Conservation (phyloP, 805 yeast genomes). For the Lachancea meyersii region DNA sequence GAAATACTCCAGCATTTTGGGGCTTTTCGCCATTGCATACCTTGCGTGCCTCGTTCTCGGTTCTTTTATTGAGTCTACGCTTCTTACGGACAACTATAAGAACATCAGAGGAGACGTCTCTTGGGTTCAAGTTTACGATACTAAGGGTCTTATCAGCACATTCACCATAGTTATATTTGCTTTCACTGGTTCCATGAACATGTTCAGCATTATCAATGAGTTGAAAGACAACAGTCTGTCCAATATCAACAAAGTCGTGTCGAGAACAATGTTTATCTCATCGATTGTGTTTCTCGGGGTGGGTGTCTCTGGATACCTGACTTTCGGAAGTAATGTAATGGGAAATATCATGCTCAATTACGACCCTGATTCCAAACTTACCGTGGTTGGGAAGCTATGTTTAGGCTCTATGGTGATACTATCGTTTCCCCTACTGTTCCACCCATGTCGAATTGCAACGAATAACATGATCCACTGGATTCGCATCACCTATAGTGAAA, state of each 20-base stretch:
- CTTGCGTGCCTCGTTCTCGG: conserved; percentile 49
- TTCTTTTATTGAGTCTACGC: conserved; percentile 40
- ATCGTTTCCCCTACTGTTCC: conserved; percentile 73
- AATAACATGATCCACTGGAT: conserved; percentile 58
- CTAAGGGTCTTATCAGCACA: conserved; percentile 47
- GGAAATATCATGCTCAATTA: conserved; percentile 72
- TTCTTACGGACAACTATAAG: conserved; percentile 32
- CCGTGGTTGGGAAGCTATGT: conserved; percentile 51
- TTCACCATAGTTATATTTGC: conserved; percentile 75
- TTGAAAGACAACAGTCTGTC: conserved; percentile 47
- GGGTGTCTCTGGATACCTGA: conserved; percentile 63
- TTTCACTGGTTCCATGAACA: conserved; percentile 75
- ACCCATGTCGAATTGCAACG: conserved; percentile 69
- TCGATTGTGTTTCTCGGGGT: conserved; percentile 53
- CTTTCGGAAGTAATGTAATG: conserved; percentile 58
- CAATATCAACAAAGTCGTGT: conserved; percentile 42
- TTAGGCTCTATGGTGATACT: conserved; percentile 68
- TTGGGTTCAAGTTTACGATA: conserved; percentile 38
- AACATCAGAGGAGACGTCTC: conserved; percentile 40
- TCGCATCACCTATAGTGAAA: conserved; percentile 17
- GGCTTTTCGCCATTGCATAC: conserved; percentile 60
- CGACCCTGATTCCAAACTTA: conserved; percentile 43
- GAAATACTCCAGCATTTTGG: conserved; percentile 65
- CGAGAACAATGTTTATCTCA: conserved; percentile 47
- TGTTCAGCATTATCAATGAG: conserved; percentile 72